phyloP scores from a whole-genome alignment of 768 basidiomycete genomes.

The Kwoniella pini region DNA sequence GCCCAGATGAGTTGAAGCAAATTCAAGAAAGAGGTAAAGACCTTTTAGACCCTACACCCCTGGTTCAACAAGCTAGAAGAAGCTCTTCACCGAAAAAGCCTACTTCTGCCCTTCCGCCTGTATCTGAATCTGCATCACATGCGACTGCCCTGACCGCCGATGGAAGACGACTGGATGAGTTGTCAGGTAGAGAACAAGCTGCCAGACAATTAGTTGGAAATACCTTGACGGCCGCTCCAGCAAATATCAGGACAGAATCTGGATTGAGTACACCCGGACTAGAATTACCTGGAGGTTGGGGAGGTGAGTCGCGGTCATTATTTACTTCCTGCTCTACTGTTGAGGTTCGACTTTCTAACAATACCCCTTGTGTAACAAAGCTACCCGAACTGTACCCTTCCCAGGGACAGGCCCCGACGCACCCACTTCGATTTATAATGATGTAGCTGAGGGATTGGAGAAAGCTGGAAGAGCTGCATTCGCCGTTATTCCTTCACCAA shows the following conservation, averaged over 20 bases:
- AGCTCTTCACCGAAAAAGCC: not conserved
- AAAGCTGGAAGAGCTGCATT: slow-evolving; percentile 44
- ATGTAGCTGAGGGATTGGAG: slow-evolving; percentile 38
- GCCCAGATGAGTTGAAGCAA: slow-evolving; percentile 11
- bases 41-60: slow-evolving; percentile 20
- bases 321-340: not conserved
- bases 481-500: slow-evolving; percentile 31
- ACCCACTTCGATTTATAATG: slow-evolving; percentile 42
- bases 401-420: slow-evolving; percentile 33
- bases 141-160: slow-evolving; percentile 6
- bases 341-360: too few species aligned
- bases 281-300: slow-evolving; percentile 48
- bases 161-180: slow-evolving; percentile 20
- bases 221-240: not conserved
- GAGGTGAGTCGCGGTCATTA: slow-evolving; percentile 26
- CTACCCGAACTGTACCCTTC: slow-evolving; percentile 19
- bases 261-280: slow-evolving; percentile 35
- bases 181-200: slow-evolving; percentile 50
- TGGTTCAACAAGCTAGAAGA: slow-evolving; percentile 12
- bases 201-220: slow-evolving; percentile 39
- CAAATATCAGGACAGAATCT: not conserved
- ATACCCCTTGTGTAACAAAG: too few species aligned
- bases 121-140: not conserved
- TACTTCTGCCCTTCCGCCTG: not conserved
- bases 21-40: slow-evolving; percentile 16